These are phyloP conservation scores for Colletotrichum gigasporum DNA, from an alignment of 2,329 filamentous ascomycete species.

Conservation along the genomic window DNA sequence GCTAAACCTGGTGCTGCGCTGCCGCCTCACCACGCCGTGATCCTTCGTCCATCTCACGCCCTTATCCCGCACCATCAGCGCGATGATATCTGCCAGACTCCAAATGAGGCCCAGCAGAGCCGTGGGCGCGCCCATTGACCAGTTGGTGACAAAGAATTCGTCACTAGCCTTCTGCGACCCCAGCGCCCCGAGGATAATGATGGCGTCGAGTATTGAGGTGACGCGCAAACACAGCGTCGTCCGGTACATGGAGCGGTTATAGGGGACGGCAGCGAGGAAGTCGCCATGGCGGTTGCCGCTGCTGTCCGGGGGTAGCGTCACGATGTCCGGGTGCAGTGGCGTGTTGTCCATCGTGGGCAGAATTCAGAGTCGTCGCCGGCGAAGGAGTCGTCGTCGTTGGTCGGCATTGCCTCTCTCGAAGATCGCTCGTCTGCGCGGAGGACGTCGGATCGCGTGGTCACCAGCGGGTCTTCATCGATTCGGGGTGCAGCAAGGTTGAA, in stretches of 20 bases:
- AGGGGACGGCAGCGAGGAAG: constrained; percentile 29
- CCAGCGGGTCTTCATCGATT: background rate
- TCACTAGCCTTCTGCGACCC: background rate
- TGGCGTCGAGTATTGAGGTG: constrained; percentile 14
- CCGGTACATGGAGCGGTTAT: constrained; percentile 30
- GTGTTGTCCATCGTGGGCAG: constrained; percentile 28
- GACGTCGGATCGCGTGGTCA: background rate
- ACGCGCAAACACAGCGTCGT: constrained; percentile 16
- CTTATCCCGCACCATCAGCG: constrained; percentile 11
- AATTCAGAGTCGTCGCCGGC: background rate
- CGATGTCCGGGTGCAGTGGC: constrained; percentile 25
- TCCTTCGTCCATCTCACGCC: constrained; percentile 21
- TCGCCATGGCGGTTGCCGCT: constrained; percentile 20
- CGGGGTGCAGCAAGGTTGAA: too few relatives aligned
- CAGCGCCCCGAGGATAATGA: constrained; percentile 19
- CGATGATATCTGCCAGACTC: constrained; percentile 13
- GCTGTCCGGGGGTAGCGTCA: constrained; percentile 1
- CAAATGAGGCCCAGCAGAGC: constrained; percentile 9
- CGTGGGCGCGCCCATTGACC: constrained; percentile 15
- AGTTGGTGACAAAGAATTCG: background rate
- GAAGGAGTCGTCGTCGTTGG: background rate
- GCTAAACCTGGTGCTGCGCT: constrained; percentile 14
- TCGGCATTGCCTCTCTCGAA: background rate
- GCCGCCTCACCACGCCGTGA: background rate
- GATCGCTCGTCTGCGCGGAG: background rate